These are phyloP conservation scores for Dovyalis caffra DNA, from an alignment of 345 rosid species.

Conservation along the genomic window DNA sequence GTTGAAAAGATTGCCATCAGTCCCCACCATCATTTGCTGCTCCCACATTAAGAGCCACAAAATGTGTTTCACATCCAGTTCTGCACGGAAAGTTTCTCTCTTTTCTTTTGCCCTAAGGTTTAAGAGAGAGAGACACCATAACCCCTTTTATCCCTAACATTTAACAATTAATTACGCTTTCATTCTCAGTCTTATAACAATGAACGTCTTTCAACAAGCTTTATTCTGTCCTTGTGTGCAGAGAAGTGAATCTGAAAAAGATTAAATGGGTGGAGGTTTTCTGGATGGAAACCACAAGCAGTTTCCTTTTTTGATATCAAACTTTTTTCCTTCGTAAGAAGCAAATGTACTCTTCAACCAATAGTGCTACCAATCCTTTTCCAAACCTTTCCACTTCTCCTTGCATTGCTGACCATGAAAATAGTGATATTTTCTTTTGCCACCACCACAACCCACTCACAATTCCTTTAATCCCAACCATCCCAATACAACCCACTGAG, in stretches of 20 bases:
- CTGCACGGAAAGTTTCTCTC: neutral
- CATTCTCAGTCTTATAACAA: neutral
- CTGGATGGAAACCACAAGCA: constrained; percentile 1
- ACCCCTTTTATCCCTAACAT: neutral
- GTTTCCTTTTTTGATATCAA: neutral
- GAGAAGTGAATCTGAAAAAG: neutral
- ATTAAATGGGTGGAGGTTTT: constrained; percentile 3
- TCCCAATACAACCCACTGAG: constrained; percentile 10
- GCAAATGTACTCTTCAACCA: constrained; percentile 31
- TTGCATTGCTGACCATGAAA: constrained; percentile 11
- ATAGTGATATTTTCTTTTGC: constrained; percentile 1
- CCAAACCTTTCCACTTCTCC: constrained; percentile 10
- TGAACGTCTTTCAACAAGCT: neutral
- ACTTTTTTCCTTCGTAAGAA: neutral
- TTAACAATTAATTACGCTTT: neutral
- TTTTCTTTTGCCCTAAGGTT: neutral
- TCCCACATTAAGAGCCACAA: constrained; percentile 1
- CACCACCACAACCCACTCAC: constrained; percentile 25
- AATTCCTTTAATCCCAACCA: constrained; percentile 7
- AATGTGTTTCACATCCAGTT: neutral
- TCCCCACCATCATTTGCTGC: constrained; percentile 7
- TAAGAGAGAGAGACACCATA: neutral
- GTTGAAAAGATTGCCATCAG: neutral
- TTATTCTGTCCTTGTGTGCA: neutral
- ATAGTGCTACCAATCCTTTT: constrained; percentile 9